These are phyloP conservation scores for Morella rubra DNA, from an alignment of 306 rosid genomes.

Conservation along the genomic window DNA sequence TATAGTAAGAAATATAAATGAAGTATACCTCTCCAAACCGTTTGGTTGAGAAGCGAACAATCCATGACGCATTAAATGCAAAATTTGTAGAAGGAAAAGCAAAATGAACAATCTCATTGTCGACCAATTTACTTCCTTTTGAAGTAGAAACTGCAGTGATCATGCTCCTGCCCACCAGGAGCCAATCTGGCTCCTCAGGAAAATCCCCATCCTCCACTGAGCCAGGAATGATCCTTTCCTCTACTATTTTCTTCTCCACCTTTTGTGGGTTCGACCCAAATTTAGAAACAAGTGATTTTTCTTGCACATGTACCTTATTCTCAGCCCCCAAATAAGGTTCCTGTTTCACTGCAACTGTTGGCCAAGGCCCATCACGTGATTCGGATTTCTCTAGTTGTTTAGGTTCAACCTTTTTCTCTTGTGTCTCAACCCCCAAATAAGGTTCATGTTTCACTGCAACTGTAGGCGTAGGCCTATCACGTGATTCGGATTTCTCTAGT, in stretches of 20 bases:
- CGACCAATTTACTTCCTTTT: slow-evolving; percentile 61
- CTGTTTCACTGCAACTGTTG: slow-evolving; percentile 12
- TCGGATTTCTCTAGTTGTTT: too few relatives aligned
- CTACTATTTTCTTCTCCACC: slow-evolving; percentile 26
- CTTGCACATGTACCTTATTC: slow-evolving; percentile 5
- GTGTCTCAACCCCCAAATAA: slow-evolving; percentile 4
- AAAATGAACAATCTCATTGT: slow-evolving; percentile 75
- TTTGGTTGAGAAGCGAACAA: slow-evolving; percentile 76
- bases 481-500: not conserved
- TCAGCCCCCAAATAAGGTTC: slow-evolving; percentile 20
- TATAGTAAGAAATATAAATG: not conserved
- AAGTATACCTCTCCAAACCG: slow-evolving; percentile 64
- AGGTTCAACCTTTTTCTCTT: not conserved
- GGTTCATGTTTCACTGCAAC: slow-evolving; percentile 25
- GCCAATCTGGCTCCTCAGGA: slow-evolving; percentile 58
- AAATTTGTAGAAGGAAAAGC: slow-evolving; percentile 34
- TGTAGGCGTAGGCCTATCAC: not conserved
- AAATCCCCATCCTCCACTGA: slow-evolving; percentile 71
- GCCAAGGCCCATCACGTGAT: not conserved
- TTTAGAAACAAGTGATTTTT: slow-evolving; percentile 11
- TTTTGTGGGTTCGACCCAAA: not conserved
- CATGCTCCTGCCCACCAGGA: slow-evolving; percentile 58
- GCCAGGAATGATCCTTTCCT: slow-evolving; percentile 21
- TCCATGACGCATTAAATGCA: slow-evolving; percentile 44
- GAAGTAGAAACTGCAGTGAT: slow-evolving; percentile 62